Evolutionary conservation across 257 asterid species (phyloP).

Genomic region (Lantana camara): DNA sequence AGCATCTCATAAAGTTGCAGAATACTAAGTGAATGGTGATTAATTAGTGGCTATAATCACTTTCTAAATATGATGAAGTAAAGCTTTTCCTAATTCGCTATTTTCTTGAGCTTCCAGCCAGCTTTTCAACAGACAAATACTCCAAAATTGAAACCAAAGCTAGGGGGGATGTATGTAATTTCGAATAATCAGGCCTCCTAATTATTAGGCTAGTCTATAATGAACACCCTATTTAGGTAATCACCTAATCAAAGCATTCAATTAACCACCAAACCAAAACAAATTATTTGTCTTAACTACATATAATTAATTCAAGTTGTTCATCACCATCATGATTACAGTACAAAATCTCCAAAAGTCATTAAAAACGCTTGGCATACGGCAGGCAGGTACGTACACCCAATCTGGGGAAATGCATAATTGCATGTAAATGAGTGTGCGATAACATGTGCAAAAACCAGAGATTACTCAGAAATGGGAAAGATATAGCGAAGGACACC

Average conservation of each 20-base stretch:
- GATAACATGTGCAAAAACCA: slow-evolving; percentile 3
- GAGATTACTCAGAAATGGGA: background rate
- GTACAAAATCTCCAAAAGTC: too few species aligned
- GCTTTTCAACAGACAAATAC: too few species aligned
- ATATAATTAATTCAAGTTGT: background rate
- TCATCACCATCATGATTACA: background rate
- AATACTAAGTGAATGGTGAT: background rate
- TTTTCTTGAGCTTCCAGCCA: too few species aligned
- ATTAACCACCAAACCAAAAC: background rate
- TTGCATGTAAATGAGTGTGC: background rate
- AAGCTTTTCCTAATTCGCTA: too few species aligned
- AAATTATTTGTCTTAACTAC: slow-evolving; percentile 6
- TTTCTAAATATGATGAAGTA: background rate
- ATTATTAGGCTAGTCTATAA: background rate
- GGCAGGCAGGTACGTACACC: too few species aligned
- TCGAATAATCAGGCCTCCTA: background rate
- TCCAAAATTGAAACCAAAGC: too few species aligned
- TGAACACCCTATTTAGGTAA: background rate
- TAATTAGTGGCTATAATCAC: background rate
- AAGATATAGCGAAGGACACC: slow-evolving; percentile 17
- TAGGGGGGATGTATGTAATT: too few species aligned
- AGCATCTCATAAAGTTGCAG: background rate
- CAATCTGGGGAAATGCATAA: background rate
- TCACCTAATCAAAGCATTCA: background rate
- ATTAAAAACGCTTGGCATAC: too few species aligned